Evolutionary conservation across 805 yeast genomes (phyloP).

Genomic region (Pichia cephalocereana): DNA sequence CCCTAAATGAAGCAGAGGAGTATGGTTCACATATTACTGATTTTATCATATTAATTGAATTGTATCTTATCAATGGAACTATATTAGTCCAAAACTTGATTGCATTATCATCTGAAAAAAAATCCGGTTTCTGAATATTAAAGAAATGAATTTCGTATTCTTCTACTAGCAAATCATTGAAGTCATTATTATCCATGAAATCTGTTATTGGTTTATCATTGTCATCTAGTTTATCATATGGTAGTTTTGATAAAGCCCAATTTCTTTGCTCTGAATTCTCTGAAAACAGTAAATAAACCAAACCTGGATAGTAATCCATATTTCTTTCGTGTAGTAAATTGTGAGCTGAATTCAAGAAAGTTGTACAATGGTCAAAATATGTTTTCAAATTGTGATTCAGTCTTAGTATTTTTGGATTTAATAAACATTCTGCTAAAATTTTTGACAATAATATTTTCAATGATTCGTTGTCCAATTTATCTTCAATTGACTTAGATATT

Average conservation of each 20-base stretch:
- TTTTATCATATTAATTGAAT: conserved; percentile 29
- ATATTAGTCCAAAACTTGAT: conserved; percentile 40
- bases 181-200: conserved; percentile 11
- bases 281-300: conserved; percentile 44
- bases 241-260: conserved; percentile 37
- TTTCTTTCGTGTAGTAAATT: conserved; percentile 13
- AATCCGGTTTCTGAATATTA: conserved; percentile 43
- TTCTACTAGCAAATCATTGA: conserved; percentile 36
- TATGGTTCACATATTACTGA: conserved; percentile 20
- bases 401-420: conserved; percentile 44
- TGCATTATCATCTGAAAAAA: conserved; percentile 34
- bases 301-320: conserved; percentile 34
- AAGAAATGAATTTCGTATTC: conserved; percentile 47
- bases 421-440: conserved; percentile 38
- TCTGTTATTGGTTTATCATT: background rate
- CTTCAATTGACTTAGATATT: conserved; percentile 12
- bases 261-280: conserved; percentile 37
- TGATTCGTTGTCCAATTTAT: conserved; percentile 13
- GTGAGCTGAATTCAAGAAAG: conserved; percentile 11
- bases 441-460: conserved; percentile 16
- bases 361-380: conserved; percentile 30
- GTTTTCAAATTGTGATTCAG: conserved; percentile 26
- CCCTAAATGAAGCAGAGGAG: conserved; percentile 16
- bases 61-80: conserved; percentile 26
- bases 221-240: conserved; percentile 13